These are phyloP conservation scores for Claviceps sorghi DNA, from an alignment of 2,329 filamentous ascomycete species.

Conservation along the genomic window DNA sequence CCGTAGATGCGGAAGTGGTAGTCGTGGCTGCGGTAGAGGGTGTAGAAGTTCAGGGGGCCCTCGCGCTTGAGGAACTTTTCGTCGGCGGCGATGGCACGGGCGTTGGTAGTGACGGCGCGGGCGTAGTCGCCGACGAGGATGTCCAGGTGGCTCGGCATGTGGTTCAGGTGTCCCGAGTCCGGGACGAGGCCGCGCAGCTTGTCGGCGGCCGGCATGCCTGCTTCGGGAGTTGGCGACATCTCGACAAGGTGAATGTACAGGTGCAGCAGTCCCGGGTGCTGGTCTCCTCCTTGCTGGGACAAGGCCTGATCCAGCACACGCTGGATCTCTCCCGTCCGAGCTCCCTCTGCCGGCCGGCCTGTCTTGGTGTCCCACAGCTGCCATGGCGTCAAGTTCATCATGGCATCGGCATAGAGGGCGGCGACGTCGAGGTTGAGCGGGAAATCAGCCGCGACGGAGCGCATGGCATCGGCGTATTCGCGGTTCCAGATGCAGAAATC, in stretches of 20 bases:
- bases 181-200: conserved; percentile 49
- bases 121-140: conserved; percentile 58
- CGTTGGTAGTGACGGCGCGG: conserved; percentile 51
- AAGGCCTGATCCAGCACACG: conserved; percentile 32
- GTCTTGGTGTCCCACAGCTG: conserved; percentile 27
- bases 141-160: conserved; percentile 70
- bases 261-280: conserved; percentile 58
- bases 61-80: conserved; percentile 45
- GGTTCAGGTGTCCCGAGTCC: conserved; percentile 54
- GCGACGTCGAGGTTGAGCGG: conserved; percentile 26
- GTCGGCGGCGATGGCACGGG: conserved; percentile 51
- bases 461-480: conserved; percentile 25
- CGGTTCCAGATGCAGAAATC: conserved; percentile 31
- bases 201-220: conserved; percentile 46
- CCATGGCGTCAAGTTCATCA: conserved; percentile 36
- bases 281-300: conserved; percentile 18
- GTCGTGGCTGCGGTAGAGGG: conserved; percentile 60
- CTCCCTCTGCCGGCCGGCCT: conserved; percentile 17
- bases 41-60: conserved; percentile 58
- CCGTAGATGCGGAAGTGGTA: conserved; percentile 64
- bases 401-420: conserved; percentile 24
- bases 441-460: conserved; percentile 18
- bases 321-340: conserved; percentile 20
- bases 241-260: conserved; percentile 68
- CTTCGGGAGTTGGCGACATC: conserved; percentile 54